These are phyloP conservation scores for Stellera chamaejasme DNA, from an alignment of 345 rosid species.

Conservation along the genomic window DNA sequence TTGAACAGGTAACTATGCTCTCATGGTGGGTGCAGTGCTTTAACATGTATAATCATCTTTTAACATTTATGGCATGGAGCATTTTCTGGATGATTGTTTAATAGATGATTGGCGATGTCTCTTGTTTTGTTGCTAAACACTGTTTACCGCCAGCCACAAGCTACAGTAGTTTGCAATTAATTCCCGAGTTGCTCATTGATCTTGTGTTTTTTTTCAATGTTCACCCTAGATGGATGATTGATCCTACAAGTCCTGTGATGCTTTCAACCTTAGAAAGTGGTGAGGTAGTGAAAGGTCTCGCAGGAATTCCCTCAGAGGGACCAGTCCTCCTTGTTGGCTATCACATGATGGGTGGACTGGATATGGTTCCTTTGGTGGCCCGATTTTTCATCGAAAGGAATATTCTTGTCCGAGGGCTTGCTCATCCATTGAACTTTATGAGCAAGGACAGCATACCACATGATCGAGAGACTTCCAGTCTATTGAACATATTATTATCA, in stretches of 20 bases:
- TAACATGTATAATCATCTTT: too few relatives aligned
- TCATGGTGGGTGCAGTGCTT: background rate
- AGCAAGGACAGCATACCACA: slow-evolving; percentile 4
- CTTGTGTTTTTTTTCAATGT: background rate
- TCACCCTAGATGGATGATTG: slow-evolving; percentile 24
- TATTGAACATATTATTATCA: too few relatives aligned
- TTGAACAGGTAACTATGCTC: slow-evolving; percentile 14
- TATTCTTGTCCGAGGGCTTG: slow-evolving; percentile 54
- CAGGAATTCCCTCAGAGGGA: slow-evolving; percentile 71
- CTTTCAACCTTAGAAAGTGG: slow-evolving; percentile 66
- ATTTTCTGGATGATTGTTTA: background rate
- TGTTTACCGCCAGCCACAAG: background rate
- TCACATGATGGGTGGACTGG: slow-evolving; percentile 70
- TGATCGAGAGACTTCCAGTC: too few relatives aligned
- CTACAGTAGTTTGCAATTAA: too few relatives aligned
- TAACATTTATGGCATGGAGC: too few relatives aligned
- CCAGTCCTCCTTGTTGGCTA: slow-evolving; percentile 74
- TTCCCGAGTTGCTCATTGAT: too few relatives aligned
- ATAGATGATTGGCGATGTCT: background rate
- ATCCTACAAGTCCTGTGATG: slow-evolving; percentile 47
- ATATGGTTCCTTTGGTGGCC: slow-evolving; percentile 33
- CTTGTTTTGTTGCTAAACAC: too few relatives aligned
- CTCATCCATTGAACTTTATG: slow-evolving; percentile 52
- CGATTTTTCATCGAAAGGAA: slow-evolving; percentile 39
- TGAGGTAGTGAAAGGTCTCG: slow-evolving; percentile 52